Evolutionary conservation across 139 green algal genomes (phyloP).

Genomic region (Asterochloris erici): DNA sequence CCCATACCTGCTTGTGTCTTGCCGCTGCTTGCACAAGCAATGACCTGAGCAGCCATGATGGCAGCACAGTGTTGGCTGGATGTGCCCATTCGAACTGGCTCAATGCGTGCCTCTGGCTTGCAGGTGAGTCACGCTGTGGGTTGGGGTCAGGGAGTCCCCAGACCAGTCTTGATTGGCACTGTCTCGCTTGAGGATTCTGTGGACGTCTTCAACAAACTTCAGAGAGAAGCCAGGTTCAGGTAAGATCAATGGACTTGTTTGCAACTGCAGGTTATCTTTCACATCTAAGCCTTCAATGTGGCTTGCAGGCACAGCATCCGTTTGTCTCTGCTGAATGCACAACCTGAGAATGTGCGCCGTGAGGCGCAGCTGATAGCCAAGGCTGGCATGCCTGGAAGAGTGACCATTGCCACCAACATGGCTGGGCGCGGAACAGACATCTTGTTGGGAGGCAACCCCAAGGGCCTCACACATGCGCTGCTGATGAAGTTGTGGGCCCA

Average conservation of each 20-base stretch:
- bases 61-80: no score
- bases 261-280: no score
- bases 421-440: slow-evolving; percentile 82
- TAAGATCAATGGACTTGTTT: no score
- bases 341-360: slow-evolving; percentile 59
- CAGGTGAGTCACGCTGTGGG: no score
- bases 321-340: slow-evolving; percentile 50
- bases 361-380: slow-evolving; percentile 80
- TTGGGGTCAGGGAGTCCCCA: no score
- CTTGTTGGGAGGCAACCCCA: slow-evolving; percentile 72
- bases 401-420: slow-evolving; percentile 83
- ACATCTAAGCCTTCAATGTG: no score
- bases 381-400: slow-evolving; percentile 54
- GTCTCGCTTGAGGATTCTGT: slow-evolving; percentile 63
- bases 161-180: slow-evolving; percentile 89
- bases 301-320: background rate
- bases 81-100: no score
- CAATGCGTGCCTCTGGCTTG: no score
- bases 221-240: background rate
- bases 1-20: no score
- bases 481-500: slow-evolving; percentile 14
- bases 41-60: no score
- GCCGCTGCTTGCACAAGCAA: no score
- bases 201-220: slow-evolving; percentile 13
- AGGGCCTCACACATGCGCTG: slow-evolving; percentile 12